Conservation (phyloP, 441 rosid species). For the Corymbia citriodora region DNA sequence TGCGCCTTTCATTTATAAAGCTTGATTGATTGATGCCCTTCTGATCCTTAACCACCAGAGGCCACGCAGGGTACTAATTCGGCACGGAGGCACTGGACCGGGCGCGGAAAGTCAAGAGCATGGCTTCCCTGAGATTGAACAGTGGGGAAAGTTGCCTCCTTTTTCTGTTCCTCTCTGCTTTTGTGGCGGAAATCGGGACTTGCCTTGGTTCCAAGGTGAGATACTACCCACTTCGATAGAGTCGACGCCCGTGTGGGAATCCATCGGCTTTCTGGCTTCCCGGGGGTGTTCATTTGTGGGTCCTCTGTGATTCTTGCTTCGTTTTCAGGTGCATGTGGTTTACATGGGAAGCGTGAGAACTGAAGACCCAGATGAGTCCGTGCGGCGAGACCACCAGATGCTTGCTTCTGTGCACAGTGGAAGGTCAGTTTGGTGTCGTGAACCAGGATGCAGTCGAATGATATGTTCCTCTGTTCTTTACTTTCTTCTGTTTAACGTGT, state of each 20-base stretch:
- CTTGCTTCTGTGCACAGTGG: conserved; percentile 47
- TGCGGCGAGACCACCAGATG: conserved; percentile 30
- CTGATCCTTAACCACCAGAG: not conserved
- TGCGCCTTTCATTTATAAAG: not conserved
- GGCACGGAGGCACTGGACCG: not conserved
- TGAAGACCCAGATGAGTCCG: conserved; percentile 21
- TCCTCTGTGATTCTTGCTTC: not conserved
- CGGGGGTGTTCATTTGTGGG: not conserved
- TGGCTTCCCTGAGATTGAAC: not conserved
- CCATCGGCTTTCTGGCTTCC: not conserved
- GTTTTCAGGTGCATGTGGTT: conserved; percentile 38
- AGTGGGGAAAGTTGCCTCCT: not conserved
- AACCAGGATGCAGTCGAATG: not conserved
- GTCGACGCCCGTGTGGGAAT: not conserved
- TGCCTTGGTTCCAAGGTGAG: conserved; percentile 25
- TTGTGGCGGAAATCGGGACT: conserved; percentile 5
- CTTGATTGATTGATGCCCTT: not conserved
- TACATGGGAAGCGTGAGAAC: conserved; percentile 37
- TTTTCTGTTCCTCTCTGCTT: conserved; percentile 3
- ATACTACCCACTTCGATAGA: not conserved
- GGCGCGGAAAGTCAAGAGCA: not conserved
- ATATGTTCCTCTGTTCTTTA: not conserved
- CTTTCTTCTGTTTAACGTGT: not conserved
- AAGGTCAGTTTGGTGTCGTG: conserved; percentile 20
- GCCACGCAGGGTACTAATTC: not conserved